Percentiles rank a stretch among this genome's conserved stretches.
phyloP scores from a whole-genome alignment of 768 basidiomycete species.

The Lactarius sp. region DNA sequence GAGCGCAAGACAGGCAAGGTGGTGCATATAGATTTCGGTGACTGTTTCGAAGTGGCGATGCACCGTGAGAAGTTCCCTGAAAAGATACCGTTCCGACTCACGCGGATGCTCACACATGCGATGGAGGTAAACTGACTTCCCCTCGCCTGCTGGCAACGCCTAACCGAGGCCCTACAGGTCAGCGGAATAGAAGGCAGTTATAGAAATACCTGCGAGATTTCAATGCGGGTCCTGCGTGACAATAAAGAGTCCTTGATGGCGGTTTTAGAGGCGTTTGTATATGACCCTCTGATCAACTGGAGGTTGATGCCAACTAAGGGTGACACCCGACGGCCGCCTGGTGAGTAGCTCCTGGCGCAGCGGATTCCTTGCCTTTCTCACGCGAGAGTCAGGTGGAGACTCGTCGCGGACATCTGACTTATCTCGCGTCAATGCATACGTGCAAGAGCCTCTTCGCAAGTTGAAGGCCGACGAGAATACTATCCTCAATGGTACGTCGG shows the following conservation, averaged over 20 bases:
- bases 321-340: conserved; percentile 65
- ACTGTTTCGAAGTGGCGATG: conserved; percentile 98
- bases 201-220: conserved; percentile 91
- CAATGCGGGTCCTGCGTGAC: conserved; percentile 93
- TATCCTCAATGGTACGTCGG: conserved; percentile 74
- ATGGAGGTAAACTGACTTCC: conserved; percentile 76
- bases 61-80: conserved; percentile 98
- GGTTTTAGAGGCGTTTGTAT: conserved; percentile 96
- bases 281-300: conserved; percentile 98
- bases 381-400: conserved; percentile 39
- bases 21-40: conserved; percentile 96
- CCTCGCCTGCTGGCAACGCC: not conserved
- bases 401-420: conserved; percentile 57
- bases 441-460: conserved; percentile 76
- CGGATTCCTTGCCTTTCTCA: conserved; percentile 1
- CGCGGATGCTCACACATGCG: conserved; percentile 96
- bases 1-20: conserved; percentile 91
- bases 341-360: conserved; percentile 34
- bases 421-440: conserved; percentile 62
- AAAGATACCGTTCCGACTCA: conserved; percentile 96
- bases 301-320: conserved; percentile 83
- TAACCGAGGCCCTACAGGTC: conserved; percentile 49
- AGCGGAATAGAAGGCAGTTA: conserved; percentile 98
- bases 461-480: conserved; percentile 90
- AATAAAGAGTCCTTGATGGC: conserved; percentile 99